These are phyloP conservation scores for Nigrospora sphaerica DNA, from an alignment of 2,329 filamentous ascomycete genomes.

Conservation along the genomic window DNA sequence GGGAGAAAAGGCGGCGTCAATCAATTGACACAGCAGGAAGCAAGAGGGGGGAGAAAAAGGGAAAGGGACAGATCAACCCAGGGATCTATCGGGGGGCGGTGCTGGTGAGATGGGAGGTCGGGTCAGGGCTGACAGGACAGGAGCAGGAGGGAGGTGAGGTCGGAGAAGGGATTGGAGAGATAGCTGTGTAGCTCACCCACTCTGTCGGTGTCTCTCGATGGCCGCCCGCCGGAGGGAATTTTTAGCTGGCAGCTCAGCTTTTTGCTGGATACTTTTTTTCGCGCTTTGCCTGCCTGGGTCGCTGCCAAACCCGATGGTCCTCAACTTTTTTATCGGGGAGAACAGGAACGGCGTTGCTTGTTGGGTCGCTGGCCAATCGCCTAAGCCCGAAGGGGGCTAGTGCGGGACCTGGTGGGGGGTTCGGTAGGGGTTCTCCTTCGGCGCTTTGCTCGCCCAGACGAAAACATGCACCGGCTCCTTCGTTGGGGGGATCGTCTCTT, in stretches of 20 bases:
- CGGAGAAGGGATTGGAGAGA: background rate
- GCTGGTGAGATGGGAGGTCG: background rate
- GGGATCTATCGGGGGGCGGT: background rate
- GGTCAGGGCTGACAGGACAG: no score
- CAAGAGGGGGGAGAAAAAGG: background rate
- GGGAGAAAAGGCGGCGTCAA: background rate
- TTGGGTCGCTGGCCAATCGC: background rate
- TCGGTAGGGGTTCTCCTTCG: no score
- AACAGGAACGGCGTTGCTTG: constrained; percentile 1
- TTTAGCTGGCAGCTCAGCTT: constrained; percentile 2
- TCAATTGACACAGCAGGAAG: constrained; percentile 1
- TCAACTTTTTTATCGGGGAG: constrained; percentile 3
- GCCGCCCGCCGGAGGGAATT: constrained; percentile 1
- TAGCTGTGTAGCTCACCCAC: no score
- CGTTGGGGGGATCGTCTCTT: no score
- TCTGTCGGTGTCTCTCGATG: no score
- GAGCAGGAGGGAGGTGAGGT: background rate
- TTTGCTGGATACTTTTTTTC: constrained; percentile 2
- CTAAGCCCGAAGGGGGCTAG: no score
- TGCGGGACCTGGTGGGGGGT: no score
- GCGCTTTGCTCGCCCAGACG: no score
- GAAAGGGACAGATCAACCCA: background rate
- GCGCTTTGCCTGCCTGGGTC: background rate
- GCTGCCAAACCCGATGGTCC: background rate
- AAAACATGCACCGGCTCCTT: no score